These are phyloP conservation scores for Teratosphaeria destructans DNA, from an alignment of 2,329 filamentous ascomycete species.

Conservation along the genomic window DNA sequence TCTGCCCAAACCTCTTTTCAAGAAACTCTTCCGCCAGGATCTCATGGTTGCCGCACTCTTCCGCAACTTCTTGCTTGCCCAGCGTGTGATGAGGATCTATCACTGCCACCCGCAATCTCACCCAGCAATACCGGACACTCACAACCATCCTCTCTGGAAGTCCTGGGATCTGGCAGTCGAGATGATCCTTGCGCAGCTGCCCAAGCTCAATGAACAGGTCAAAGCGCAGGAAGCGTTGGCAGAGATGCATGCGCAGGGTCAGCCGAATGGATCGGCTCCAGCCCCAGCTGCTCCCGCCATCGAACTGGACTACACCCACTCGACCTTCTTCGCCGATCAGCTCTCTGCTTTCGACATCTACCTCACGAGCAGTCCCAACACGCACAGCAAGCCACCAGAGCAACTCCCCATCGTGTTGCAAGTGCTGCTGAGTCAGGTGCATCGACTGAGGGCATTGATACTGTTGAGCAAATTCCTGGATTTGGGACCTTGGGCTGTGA, in stretches of 20 bases:
- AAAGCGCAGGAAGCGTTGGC: slow-evolving; percentile 41
- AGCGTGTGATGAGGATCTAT: slow-evolving; percentile 92
- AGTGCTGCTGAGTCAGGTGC: slow-evolving; percentile 89
- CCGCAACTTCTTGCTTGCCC: slow-evolving; percentile 86
- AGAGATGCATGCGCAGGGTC: slow-evolving; percentile 6
- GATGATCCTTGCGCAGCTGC: slow-evolving; percentile 82
- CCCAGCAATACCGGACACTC: slow-evolving; percentile 84
- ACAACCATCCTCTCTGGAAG: slow-evolving; percentile 89
- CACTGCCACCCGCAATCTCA: slow-evolving; percentile 91
- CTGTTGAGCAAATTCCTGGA: slow-evolving; percentile 88
- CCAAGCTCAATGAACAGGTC: slow-evolving; percentile 68
- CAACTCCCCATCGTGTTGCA: slow-evolving; percentile 94
- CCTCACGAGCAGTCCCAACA: slow-evolving; percentile 78
- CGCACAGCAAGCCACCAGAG: slow-evolving; percentile 61
- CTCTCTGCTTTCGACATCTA: slow-evolving; percentile 96
- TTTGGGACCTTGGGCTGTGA: slow-evolving; percentile 95
- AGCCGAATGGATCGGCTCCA: background rate
- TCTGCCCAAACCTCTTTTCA: slow-evolving; percentile 78
- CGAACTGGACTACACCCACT: slow-evolving; percentile 88
- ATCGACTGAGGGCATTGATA: slow-evolving; percentile 81
- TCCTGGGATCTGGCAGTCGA: slow-evolving; percentile 97
- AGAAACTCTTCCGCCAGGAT: slow-evolving; percentile 94
- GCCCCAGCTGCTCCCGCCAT: slow-evolving; percentile 10
- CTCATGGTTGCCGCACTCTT: slow-evolving; percentile 98
- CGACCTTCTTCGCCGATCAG: slow-evolving; percentile 93